Evolutionary conservation across 306 rosid species (phyloP), one percentile per base, ranked within the genome.

Genomic region (Dalbergia oliveri): DNA sequence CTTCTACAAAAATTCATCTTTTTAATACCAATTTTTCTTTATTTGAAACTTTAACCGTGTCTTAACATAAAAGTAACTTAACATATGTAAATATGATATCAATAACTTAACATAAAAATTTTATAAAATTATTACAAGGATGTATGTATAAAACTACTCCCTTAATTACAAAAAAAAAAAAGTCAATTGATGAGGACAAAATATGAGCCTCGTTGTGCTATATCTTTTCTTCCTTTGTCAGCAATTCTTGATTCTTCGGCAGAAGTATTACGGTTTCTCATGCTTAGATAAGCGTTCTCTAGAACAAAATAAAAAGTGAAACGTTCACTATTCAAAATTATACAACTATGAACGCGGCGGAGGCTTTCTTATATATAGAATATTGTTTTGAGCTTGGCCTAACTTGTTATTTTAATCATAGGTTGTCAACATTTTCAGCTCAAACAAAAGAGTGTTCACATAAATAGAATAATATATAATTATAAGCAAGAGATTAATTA

Each of bases 391-490:
- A 15, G 23, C 57, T 13, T 47, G 7, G 44, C 33, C 72, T 66
- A 66, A 66, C 53, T 16, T 11, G 15, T 3, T 66, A 66, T 39
- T 69, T 69, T 69, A 69, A 47, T 26, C 44, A 14, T 5, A 49
- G 23, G 12, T 31, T 23, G 79, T 74, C 69, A 2, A 43, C 16
- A 41, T 74, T 60, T 60, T 60, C 60, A 11, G 60, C 63, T 62
- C 26, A 47, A 6, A 49, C 21, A 33, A 63, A 76, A 45, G 9
- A 44, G 35, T 49, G 72, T 63, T 64, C 13, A 62, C 80, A 75
- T 41, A 67, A 67, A 9, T 66, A 41, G n/a, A 66, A 18, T 19
- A 66, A 18, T 66, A 66, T 4, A 11, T 67, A 43, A 43, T 21
- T 67, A 67, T 0, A 53, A 26, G 31, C 31, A 26, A 26, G 31